phyloP scores from a whole-genome alignment of 176 grass and related monocot genomes.

The Tillandsia fasciculata region DNA sequence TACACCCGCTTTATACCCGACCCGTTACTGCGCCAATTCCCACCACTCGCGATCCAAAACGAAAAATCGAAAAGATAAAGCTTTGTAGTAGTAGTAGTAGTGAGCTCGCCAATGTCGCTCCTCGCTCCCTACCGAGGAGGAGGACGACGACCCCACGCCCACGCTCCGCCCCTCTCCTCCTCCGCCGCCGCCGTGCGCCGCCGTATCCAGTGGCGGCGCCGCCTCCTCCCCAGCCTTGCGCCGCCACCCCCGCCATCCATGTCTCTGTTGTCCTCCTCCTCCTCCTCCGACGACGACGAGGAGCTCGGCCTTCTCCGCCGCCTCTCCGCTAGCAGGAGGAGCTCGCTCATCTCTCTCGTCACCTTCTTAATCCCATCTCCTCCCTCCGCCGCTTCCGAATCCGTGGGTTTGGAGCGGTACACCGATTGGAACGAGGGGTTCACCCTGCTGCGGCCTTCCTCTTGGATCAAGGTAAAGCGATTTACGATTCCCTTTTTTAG shows the following conservation, averaged over 20 bases:
- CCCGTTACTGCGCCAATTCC: no score
- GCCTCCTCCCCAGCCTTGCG: neutral
- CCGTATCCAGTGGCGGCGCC: neutral
- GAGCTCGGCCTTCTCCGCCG: neutral
- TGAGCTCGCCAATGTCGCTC: no score
- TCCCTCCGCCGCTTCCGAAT: conserved; percentile 12
- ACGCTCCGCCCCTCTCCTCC: neutral
- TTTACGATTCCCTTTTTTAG: neutral
- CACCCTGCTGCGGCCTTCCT: conserved; percentile 58
- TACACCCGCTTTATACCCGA: no score
- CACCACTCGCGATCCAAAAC: no score
- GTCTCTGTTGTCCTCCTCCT: neutral
- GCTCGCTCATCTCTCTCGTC: conserved; percentile 23
- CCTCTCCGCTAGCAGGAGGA: neutral
- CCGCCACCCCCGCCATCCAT: neutral
- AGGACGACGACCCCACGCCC: no score
- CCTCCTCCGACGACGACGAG: neutral
- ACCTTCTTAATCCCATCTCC: conserved; percentile 15
- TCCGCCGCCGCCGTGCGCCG: neutral
- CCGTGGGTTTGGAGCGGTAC: conserved; percentile 44
- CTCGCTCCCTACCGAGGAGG: no score
- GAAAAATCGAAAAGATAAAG: no score
- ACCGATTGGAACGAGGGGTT: conserved; percentile 53
- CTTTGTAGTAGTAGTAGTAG: no score
- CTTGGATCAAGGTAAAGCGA: conserved; percentile 61